These are phyloP conservation scores for Heracleum sosnowskyi DNA, from an alignment of 129 eudicot genomes.

Conservation along the genomic window DNA sequence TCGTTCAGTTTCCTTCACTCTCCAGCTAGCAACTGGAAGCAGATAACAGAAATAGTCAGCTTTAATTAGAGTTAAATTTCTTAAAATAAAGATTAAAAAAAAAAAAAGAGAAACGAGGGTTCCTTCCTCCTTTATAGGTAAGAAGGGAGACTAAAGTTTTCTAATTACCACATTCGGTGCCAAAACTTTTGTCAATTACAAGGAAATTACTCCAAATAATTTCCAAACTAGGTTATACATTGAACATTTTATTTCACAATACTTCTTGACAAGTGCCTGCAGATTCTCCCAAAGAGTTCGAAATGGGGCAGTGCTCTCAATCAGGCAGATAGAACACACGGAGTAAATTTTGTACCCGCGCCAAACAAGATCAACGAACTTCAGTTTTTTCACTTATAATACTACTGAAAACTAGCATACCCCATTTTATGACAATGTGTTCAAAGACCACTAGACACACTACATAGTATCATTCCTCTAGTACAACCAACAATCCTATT, in stretches of 20 bases:
- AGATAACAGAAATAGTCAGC: conserved; percentile 1
- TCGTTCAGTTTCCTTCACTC: conserved; percentile 96
- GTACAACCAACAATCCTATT: not conserved
- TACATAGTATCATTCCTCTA: not conserved
- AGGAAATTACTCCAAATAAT: not conserved
- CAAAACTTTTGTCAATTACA: not conserved
- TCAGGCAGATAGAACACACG: not conserved
- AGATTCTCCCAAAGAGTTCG: not conserved
- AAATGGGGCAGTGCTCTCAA: not conserved
- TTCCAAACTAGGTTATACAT: not conserved
- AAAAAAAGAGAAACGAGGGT: not conserved
- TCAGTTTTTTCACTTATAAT: not conserved
- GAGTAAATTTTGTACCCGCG: not conserved
- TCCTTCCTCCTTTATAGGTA: not conserved
- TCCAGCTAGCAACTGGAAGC: conserved; percentile 95
- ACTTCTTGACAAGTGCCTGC: not conserved
- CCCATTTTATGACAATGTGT: not conserved
- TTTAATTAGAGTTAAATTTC: not conserved
- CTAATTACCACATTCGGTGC: not conserved
- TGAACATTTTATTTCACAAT: not conserved
- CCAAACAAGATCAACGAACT: not conserved
- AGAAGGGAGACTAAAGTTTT: not conserved
- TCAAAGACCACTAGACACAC: not conserved
- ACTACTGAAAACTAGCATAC: not conserved
- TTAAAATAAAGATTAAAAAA: not conserved